Conservation (phyloP, 176 grass and related monocot genomes). For the Oryza meridionalis region DNA sequence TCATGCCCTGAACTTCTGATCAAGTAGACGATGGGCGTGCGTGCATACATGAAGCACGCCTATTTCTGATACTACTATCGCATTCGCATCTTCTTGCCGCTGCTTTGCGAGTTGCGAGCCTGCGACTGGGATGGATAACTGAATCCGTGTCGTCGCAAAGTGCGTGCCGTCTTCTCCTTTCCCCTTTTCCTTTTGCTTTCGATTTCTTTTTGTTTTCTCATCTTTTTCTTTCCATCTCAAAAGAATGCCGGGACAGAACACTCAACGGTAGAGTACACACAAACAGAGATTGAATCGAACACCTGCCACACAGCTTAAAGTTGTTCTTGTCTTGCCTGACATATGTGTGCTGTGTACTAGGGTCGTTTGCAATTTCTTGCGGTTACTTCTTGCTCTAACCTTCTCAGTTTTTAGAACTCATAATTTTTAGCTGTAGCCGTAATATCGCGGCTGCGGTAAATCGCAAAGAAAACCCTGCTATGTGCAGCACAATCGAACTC, state of each 20-base stretch:
- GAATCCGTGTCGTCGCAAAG: neutral
- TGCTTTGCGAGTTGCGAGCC: slow-evolving; percentile 1
- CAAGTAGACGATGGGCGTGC: neutral
- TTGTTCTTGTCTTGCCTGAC: no score
- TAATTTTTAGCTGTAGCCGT: no score
- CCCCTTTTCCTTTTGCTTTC: neutral
- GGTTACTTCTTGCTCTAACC: no score
- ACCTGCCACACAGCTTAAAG: no score
- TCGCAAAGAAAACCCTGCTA: no score
- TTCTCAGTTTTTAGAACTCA: no score
- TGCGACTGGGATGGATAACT: neutral
- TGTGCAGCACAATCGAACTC: no score
- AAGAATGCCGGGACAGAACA: neutral
- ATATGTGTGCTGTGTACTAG: no score
- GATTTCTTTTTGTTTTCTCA: neutral
- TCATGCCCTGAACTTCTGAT: neutral
- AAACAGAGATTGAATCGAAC: neutral
- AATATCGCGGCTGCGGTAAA: no score
- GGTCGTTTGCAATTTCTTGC: no score
- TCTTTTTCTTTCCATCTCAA: neutral
- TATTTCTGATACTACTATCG: neutral
- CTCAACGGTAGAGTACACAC: neutral
- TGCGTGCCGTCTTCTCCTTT: slow-evolving; percentile 13
- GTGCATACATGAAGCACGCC: neutral
- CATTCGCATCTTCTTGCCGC: neutral